Conservation (phyloP, 345 rosid genomes). For the Gossypium turneri region DNA sequence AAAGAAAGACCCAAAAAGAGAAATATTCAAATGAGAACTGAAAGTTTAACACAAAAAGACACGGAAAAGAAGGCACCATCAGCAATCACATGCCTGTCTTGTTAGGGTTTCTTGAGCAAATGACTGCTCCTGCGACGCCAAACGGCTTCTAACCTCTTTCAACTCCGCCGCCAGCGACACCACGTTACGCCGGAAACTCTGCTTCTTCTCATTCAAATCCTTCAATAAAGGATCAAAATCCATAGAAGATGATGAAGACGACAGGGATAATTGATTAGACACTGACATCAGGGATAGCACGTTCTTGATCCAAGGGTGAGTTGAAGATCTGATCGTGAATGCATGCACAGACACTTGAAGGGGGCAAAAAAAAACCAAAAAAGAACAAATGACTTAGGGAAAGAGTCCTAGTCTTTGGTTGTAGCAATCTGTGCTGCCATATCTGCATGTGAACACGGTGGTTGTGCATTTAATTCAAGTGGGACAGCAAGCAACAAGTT, state of each 20-base stretch:
- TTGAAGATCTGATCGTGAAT: slow-evolving; percentile 6
- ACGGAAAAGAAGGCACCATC: slow-evolving; percentile 4
- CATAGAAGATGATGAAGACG: slow-evolving; percentile 28
- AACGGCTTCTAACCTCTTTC: slow-evolving; percentile 70
- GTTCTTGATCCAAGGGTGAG: slow-evolving; percentile 12
- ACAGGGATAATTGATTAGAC: slow-evolving; percentile 22
- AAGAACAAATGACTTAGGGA: neutral
- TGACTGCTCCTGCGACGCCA: slow-evolving; percentile 59
- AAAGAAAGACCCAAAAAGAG: slow-evolving; percentile 14
- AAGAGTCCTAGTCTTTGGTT: neutral
- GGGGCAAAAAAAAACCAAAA: neutral
- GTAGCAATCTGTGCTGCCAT: slow-evolving; percentile 16
- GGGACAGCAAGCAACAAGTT: neutral
- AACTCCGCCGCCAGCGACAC: slow-evolving; percentile 83
- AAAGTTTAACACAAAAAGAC: neutral
- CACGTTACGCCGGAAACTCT: slow-evolving; percentile 70
- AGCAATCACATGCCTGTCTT: slow-evolving; percentile 55
- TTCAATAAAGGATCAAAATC: slow-evolving; percentile 77
- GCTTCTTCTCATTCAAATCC: slow-evolving; percentile 92
- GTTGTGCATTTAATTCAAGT: slow-evolving; percentile 28
- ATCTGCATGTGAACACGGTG: slow-evolving; percentile 46
- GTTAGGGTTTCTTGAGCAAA: slow-evolving; percentile 64
- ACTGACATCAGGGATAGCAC: slow-evolving; percentile 34
- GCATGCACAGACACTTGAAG: slow-evolving; percentile 4
- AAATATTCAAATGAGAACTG: slow-evolving; percentile 17